A percentile compares a stretch with the other conserved stretches of the same genome.
Conservation (phyloP, 352 stramenopile genomes). For the Phytophthora tentaculata region DNA sequence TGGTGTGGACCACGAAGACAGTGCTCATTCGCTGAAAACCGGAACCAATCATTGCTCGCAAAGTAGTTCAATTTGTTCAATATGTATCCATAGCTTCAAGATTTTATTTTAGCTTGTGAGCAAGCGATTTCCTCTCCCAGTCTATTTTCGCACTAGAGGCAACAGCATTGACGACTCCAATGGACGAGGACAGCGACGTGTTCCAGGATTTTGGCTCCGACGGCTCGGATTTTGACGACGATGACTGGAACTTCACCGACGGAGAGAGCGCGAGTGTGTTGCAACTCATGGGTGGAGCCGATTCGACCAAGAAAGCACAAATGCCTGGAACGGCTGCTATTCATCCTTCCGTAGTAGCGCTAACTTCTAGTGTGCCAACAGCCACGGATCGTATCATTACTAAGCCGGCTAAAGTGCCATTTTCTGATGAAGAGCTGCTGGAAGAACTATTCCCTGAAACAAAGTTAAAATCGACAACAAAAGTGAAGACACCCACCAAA, state of each 20-base stretch:
- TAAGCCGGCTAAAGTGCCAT: not conserved
- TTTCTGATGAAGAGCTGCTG: constrained; percentile 23
- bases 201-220: constrained; percentile 64
- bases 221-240: constrained; percentile 37
- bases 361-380: not conserved
- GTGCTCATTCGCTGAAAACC: constrained; percentile 10
- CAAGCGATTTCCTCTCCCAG: no score
- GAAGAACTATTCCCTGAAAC: constrained; percentile 29
- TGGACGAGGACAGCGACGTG: constrained; percentile 35
- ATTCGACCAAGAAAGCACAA: constrained; percentile 10
- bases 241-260: constrained; percentile 41
- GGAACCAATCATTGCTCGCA: constrained; percentile 12
- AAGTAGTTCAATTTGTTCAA: no score
- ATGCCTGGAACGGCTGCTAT: not conserved
- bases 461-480: no score
- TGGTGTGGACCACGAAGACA: constrained; percentile 20
- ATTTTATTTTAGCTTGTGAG: no score
- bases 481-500: not conserved
- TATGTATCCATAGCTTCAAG: no score
- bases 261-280: constrained; percentile 50
- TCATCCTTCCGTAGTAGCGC: no score
- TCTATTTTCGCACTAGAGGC: not conserved
- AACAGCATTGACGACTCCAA: not conserved
- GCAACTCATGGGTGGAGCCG: constrained; percentile 44
- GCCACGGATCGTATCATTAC: not conserved